Conservation (phyloP, 495 filamentous ascomycete genomes). For the Elaphomyces granulatus region DNA sequence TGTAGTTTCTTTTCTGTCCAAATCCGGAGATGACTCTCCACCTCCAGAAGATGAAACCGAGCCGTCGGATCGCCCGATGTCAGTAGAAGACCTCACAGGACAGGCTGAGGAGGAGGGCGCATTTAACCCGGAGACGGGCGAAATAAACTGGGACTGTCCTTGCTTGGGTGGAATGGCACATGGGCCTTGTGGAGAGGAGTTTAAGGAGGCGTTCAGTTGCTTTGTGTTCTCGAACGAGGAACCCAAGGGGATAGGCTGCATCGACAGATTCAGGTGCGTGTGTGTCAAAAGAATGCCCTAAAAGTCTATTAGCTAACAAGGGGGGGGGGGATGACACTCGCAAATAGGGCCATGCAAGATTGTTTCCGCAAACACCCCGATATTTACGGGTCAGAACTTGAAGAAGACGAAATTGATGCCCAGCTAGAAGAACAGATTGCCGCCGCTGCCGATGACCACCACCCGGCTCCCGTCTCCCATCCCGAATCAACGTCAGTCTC, state of each 20-base stretch:
- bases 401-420: constrained; percentile 55
- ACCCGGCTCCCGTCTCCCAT: constrained; percentile 7
- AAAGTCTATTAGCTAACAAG: too few relatives aligned
- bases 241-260: constrained; percentile 97
- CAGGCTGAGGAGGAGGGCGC: constrained; percentile 77
- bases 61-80: constrained; percentile 4
- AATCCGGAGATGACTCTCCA: constrained; percentile 1
- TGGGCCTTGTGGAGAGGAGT: constrained; percentile 90
- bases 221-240: constrained; percentile 91
- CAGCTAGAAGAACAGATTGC: constrained; percentile 6
- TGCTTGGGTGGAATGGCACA: constrained; percentile 96
- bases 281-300: too few relatives aligned
- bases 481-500: constrained; percentile 6
- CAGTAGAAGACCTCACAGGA: constrained; percentile 48
- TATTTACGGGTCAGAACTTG: constrained; percentile 78
- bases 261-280: constrained; percentile 90
- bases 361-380: constrained; percentile 90
- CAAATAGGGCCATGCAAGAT: constrained; percentile 74
- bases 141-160: constrained; percentile 99
- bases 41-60: too few relatives aligned
- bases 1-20: background rate
- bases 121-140: constrained; percentile 95
- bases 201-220: constrained; percentile 90
- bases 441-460: constrained; percentile 1
- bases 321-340: too few relatives aligned